Evolutionary conservation across 1,139 yeast species (phyloP).

Genomic region (Ogataea hybrid): DNA sequence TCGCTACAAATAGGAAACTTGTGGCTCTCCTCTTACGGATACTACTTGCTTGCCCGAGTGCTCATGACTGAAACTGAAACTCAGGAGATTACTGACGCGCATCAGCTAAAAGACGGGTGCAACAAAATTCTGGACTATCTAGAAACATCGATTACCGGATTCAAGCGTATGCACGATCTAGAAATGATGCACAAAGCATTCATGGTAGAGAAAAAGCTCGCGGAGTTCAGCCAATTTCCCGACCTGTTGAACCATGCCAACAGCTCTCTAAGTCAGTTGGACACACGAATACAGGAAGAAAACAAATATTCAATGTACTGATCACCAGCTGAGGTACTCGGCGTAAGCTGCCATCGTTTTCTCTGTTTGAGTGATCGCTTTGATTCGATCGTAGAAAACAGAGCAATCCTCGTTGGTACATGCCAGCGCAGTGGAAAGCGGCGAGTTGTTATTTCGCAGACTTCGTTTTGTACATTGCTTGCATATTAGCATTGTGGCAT

Average conservation of each 20-base stretch:
- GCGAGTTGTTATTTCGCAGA: constrained; percentile 9
- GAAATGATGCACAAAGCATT: constrained; percentile 36
- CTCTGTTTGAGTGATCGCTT: constrained; percentile 27
- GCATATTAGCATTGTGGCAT: constrained; percentile 23
- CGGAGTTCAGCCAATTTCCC: constrained; percentile 27
- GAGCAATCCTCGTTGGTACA: constrained; percentile 47
- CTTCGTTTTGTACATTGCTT: constrained; percentile 21
- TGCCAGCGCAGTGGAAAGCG: constrained; percentile 13
- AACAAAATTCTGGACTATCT: constrained; percentile 36
- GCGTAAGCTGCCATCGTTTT: constrained; percentile 8
- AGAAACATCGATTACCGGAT: constrained; percentile 45
- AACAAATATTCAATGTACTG: constrained; percentile 30
- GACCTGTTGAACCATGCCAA: constrained; percentile 39
- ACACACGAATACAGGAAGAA: constrained; percentile 35
- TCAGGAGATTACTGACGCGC: constrained; percentile 3
- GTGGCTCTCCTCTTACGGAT: constrained; percentile 38
- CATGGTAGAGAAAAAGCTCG: constrained; percentile 28
- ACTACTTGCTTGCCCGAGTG: constrained; percentile 38
- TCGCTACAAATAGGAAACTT: constrained; percentile 38
- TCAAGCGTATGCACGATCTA: constrained; percentile 37
- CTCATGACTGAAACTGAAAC: constrained; percentile 19
- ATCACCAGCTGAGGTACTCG: constrained; percentile 26
- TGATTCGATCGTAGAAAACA: constrained; percentile 38
- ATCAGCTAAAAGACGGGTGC: constrained; percentile 12
- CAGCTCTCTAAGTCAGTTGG: constrained; percentile 35